These are phyloP conservation scores for Yarrowia yakushimensis DNA, from an alignment of 805 yeast genomes.

Conservation along the genomic window DNA sequence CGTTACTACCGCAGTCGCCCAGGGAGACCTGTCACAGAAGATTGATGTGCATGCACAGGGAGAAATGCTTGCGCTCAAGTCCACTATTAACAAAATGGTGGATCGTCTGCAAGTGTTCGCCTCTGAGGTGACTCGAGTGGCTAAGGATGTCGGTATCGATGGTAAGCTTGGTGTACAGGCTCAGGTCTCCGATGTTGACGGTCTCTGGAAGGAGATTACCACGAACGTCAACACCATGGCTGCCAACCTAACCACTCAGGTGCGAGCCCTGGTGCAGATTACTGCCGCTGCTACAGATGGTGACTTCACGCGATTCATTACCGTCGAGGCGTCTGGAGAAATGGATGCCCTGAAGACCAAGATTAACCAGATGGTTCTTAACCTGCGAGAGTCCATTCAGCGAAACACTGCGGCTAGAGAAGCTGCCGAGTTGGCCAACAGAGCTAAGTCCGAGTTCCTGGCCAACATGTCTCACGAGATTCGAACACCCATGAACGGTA, in stretches of 20 bases:
- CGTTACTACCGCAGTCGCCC: slow-evolving; percentile 88
- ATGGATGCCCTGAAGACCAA: slow-evolving; percentile 61
- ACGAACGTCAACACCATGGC: slow-evolving; percentile 94
- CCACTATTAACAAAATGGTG: slow-evolving; percentile 89
- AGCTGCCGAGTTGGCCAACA: slow-evolving; percentile 87
- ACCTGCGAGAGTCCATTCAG: slow-evolving; percentile 82
- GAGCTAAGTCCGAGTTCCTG: slow-evolving; percentile 84
- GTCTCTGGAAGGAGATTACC: slow-evolving; percentile 87
- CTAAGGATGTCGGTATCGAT: slow-evolving; percentile 88
- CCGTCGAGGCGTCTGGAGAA: slow-evolving; percentile 90
- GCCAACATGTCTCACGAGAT: slow-evolving; percentile 88
- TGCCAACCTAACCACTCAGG: slow-evolving; percentile 86
- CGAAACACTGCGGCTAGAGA: slow-evolving; percentile 91
- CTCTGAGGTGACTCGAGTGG: slow-evolving; percentile 82
- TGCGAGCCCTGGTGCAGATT: slow-evolving; percentile 87
- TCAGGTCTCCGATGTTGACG: slow-evolving; percentile 85
- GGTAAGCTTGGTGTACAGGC: slow-evolving; percentile 93
- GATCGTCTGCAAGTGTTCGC: slow-evolving; percentile 85
- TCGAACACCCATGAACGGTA: slow-evolving; percentile 90
- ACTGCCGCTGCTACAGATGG: slow-evolving; percentile 95
- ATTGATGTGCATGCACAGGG: slow-evolving; percentile 90
- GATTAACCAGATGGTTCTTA: slow-evolving; percentile 77
- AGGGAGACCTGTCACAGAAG: slow-evolving; percentile 81
- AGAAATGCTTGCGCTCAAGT: slow-evolving; percentile 78
- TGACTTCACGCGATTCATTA: slow-evolving; percentile 82